Conservation (phyloP, 345 rosid species). For the Eucalyptus pumila region DNA sequence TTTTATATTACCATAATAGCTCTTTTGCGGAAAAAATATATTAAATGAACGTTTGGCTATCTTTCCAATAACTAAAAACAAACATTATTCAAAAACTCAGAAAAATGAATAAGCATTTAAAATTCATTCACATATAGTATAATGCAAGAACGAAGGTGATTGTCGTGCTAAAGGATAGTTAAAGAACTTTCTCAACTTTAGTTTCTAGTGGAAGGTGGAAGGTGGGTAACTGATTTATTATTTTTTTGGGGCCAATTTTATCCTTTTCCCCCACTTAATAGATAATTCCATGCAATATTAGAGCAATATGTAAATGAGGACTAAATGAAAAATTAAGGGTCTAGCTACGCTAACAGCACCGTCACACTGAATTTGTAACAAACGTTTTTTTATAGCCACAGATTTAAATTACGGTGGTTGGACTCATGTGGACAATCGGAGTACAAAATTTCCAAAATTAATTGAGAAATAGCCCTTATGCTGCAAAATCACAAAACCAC, state of each 20-base stretch:
- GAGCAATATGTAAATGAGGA: not conserved
- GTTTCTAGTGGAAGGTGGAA: not conserved
- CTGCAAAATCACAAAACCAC: too few relatives aligned
- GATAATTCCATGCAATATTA: not conserved
- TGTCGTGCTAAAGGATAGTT: not conserved
- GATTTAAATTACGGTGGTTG: too few relatives aligned
- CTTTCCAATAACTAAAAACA: not conserved
- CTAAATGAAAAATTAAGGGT: too few relatives aligned
- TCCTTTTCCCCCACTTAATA: not conserved
- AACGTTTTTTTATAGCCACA: too few relatives aligned
- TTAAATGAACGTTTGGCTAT: not conserved
- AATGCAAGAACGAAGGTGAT: not conserved
- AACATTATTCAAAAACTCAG: not conserved
- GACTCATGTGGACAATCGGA: too few relatives aligned
- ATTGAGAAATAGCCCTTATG: too few relatives aligned
- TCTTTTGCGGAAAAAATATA: not conserved
- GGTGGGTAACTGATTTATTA: not conserved
- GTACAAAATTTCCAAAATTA: too few relatives aligned
- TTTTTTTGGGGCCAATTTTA: not conserved
- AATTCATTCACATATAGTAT: not conserved
- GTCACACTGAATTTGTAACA: too few relatives aligned
- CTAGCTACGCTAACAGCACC: too few relatives aligned
- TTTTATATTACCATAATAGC: not conserved
- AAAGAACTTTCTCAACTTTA: not conserved
- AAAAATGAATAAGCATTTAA: not conserved